Evolutionary conservation across 768 basidiomycete species (phyloP).

Genomic region (Leccinum obscurum): DNA sequence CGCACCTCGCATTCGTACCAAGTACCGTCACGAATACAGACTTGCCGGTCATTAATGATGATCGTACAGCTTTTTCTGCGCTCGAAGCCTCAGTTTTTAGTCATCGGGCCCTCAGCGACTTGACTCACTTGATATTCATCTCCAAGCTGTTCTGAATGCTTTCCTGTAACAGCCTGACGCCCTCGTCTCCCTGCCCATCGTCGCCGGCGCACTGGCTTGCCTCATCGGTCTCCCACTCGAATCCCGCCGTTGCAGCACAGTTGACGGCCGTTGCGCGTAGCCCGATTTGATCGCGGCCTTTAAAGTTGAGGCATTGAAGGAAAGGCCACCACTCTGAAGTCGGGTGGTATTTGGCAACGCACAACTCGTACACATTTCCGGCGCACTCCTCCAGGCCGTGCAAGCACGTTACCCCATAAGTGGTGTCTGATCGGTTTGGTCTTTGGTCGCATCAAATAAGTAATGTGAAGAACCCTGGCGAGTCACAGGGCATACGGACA

Average conservation of each 20-base stretch:
- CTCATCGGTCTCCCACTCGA: conserved; percentile 67
- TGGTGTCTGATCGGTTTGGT: conserved; percentile 59
- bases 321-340: conserved; percentile 78
- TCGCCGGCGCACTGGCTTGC: conserved; percentile 59
- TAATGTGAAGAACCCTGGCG: conserved; percentile 5
- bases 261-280: conserved; percentile 56
- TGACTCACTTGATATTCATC: conserved; percentile 58
- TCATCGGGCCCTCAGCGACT: conserved; percentile 1
- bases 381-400: conserved; percentile 83
- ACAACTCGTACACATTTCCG: conserved; percentile 89
- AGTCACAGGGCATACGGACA: conserved; percentile 28
- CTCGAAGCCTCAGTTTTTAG: conserved; percentile 10
- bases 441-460: conserved; percentile 38
- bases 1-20: conserved; percentile 83
- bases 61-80: conserved; percentile 85
- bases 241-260: conserved; percentile 62
- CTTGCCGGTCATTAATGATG: conserved; percentile 63
- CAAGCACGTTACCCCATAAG: conserved; percentile 78
- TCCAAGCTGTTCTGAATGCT: conserved; percentile 48
- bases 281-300: conserved; percentile 63
- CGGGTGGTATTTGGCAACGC: conserved; percentile 61
- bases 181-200: conserved; percentile 62
- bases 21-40: conserved; percentile 73
- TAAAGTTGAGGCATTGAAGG: conserved; percentile 76
- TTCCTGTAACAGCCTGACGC: conserved; percentile 58